These are phyloP conservation scores for Ophiostoma sp. DNA, from an alignment of 2,329 filamentous ascomycete genomes.

Conservation along the genomic window DNA sequence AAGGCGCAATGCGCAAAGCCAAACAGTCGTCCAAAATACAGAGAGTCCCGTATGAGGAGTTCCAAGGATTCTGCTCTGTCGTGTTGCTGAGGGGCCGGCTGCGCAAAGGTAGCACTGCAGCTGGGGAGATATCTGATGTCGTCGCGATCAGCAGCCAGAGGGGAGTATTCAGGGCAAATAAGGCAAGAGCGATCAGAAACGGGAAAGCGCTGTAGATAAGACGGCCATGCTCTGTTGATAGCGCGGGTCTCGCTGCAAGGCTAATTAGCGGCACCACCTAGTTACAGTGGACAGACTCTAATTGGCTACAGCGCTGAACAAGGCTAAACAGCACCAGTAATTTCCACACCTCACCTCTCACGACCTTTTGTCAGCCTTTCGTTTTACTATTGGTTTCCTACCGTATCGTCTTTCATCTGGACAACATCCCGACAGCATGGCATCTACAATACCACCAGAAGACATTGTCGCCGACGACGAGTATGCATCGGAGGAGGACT, in stretches of 20 bases:
- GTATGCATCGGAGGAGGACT: slow-evolving; percentile 67
- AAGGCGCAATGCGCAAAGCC: not conserved
- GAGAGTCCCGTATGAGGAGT: not conserved
- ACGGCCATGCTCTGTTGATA: not conserved
- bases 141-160: not conserved
- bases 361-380: not conserved
- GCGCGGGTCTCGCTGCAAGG: not conserved
- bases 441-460: slow-evolving; percentile 2
- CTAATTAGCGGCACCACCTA: not conserved
- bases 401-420: not conserved
- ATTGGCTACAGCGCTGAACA: slow-evolving; percentile 6
- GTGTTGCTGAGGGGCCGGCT: not conserved
- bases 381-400: too few relatives aligned
- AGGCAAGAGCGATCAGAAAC: not conserved
- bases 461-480: slow-evolving; percentile 41
- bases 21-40: not conserved
- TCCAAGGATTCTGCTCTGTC: not conserved
- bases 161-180: not conserved
- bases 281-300: not conserved
- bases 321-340: not conserved
- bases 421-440: not conserved
- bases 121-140: not conserved
- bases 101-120: slow-evolving; percentile 5
- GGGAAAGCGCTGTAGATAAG: not conserved
- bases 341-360: not conserved